phyloP scores from a whole-genome alignment of 2,329 filamentous ascomycete genomes.

The Aspergillus fischeri region DNA sequence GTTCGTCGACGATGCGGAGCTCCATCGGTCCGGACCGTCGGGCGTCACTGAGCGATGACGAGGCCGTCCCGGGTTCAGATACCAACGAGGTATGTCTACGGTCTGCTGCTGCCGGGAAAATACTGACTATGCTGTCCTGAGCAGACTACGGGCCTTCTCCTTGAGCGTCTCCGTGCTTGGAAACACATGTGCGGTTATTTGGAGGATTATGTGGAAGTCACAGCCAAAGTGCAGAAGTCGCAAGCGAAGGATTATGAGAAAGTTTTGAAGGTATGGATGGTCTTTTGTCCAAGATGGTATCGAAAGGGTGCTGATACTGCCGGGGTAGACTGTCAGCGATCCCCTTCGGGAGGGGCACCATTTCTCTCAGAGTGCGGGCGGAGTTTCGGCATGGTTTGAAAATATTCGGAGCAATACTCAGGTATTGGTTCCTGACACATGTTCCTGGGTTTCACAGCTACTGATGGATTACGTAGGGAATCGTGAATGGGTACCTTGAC shows the following conservation, averaged over 20 bases:
- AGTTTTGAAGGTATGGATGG: conserved; percentile 67
- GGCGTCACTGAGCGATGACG: conserved; percentile 36
- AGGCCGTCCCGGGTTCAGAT: conserved; percentile 39
- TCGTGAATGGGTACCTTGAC: conserved; percentile 84
- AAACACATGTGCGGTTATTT: conserved; percentile 90
- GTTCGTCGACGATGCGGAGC: conserved; percentile 31
- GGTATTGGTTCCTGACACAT: conserved; percentile 35
- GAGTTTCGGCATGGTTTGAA: conserved; percentile 85
- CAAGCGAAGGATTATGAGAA: conserved; percentile 95
- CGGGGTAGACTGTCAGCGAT: conserved; percentile 67
- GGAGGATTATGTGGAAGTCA: conserved; percentile 80
- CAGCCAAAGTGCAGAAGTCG: conserved; percentile 78
- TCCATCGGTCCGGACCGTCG: conserved; percentile 26
- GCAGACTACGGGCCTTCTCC: conserved; percentile 73
- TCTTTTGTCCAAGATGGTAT: neutral
- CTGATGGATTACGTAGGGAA: conserved; percentile 50
- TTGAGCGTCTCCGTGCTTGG: conserved; percentile 88
- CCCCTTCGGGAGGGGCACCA: conserved; percentile 87
- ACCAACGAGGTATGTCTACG: conserved; percentile 34
- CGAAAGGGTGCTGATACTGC: neutral
- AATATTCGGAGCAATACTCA: conserved; percentile 89
- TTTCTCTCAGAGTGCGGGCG: conserved; percentile 85
- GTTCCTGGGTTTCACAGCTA: neutral
- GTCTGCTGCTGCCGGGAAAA: neutral
- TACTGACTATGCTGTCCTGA: neutral